Evolutionary conservation across 2,329 filamentous ascomycete genomes (phyloP).

Genomic region (Graphiopsis chlorocephala): DNA sequence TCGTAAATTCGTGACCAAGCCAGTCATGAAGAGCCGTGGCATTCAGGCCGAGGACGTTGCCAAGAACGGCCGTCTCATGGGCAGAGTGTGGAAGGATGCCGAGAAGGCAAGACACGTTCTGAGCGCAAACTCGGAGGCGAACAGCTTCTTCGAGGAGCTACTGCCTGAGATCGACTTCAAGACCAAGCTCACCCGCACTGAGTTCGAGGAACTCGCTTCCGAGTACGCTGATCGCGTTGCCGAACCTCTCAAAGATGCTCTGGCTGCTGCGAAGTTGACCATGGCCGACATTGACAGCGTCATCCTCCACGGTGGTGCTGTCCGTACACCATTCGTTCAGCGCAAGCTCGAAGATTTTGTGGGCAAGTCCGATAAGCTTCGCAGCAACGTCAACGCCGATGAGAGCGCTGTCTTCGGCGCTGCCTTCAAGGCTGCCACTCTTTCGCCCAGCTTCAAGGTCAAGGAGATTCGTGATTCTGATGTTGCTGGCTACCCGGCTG

Average conservation of each 20-base stretch:
- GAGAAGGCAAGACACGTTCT: constrained; percentile 83
- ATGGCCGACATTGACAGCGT: constrained; percentile 79
- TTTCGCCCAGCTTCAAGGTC: constrained; percentile 94
- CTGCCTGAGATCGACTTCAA: constrained; percentile 91
- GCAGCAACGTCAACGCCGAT: constrained; percentile 93
- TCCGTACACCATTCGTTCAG: constrained; percentile 91
- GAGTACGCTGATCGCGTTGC: constrained; percentile 66
- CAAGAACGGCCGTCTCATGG: constrained; percentile 76
- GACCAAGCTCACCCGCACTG: constrained; percentile 76
- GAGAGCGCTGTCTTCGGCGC: constrained; percentile 96
- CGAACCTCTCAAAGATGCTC: constrained; percentile 67
- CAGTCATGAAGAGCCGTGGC: constrained; percentile 60
- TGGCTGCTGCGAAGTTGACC: constrained; percentile 69
- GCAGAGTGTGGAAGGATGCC: constrained; percentile 90
- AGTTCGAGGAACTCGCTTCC: constrained; percentile 77
- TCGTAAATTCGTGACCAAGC: constrained; percentile 68
- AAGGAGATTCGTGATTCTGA: constrained; percentile 93
- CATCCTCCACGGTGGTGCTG: constrained; percentile 87
- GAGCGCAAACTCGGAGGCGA: constrained; percentile 85
- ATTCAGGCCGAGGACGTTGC: constrained; percentile 64
- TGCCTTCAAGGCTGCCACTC: constrained; percentile 85
- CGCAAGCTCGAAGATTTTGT: constrained; percentile 75
- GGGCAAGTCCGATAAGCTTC: constrained; percentile 73
- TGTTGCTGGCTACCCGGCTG: constrained; percentile 67
- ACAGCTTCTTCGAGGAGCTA: constrained; percentile 79